Base-by-base conservation (phyloP, 306 rosid genomes). In the Lupinus albus region DNA sequence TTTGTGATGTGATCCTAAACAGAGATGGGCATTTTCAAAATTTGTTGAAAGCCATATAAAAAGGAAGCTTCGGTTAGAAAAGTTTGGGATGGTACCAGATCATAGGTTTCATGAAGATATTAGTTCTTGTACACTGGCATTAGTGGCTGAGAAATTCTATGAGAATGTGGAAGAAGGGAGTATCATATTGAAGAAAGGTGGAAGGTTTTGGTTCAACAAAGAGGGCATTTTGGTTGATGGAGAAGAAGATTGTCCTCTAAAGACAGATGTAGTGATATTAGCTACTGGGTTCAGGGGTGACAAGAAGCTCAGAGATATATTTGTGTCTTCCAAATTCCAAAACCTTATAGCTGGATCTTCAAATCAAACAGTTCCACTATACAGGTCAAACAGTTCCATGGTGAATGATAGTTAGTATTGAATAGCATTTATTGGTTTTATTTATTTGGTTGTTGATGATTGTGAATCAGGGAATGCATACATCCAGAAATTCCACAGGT, bases 201-300 rank as follows among this genome's bases (percentile, higher is more conserved):
- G 64, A 0, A 73, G 80, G 18, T 84, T 86, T 55, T 48, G 84
- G 68, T 84, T 89, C 70, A 75, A 80, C 57, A 48, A 73, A 68
- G 67, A 83, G 10, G 96, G 91, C 10, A 30, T 89, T 74, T 2
- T 79, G 80, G 59, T 84, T 30, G 77, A 79, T 28, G 92, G 81
- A 6, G 85, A 86, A 30, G 61, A 15, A 30, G 58, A 15, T 21
- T 8, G 68, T 0, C 74, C 80, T 33, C 16, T 68, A 7, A 42
- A 68, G 63, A 77, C 84, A 1, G 92, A 89, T 60, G 35, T 89
- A 74, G 81, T 89, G 11, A 83, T 89, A 36, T 70, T 86, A 74
- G 92, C 90, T 6, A 86, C 91, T 1, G 87, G 91, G 0, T 89
- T 35, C 64, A 81, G 67, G 0, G 96, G 96, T 16, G 93, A 89